Conservation (phyloP, 768 basidiomycete genomes). For the Mycena olivaceomarginata region DNA sequence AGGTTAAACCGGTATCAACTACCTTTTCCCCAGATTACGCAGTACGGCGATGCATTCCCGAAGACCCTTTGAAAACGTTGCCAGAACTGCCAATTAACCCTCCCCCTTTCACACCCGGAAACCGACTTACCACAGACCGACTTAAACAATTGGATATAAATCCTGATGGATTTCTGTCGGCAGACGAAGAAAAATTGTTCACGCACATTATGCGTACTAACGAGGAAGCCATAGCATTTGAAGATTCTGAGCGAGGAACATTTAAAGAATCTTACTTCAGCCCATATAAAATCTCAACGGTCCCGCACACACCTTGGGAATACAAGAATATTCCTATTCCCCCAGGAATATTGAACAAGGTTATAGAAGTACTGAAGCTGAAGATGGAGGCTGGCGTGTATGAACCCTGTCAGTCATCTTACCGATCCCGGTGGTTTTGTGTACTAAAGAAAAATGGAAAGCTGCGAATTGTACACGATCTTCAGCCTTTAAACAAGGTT, state of each 20-base stretch:
- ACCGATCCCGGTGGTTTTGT: slow-evolving; percentile 42
- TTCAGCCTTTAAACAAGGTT: slow-evolving; percentile 40
- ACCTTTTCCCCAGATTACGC: slow-evolving; percentile 25
- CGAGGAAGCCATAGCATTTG: neutral
- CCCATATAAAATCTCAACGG: neutral
- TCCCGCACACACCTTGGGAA: too few species aligned
- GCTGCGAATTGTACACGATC: slow-evolving; percentile 40
- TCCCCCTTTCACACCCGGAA: neutral
- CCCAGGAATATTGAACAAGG: neutral
- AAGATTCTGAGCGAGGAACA: neutral
- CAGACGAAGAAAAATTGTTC: neutral
- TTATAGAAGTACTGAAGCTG: slow-evolving; percentile 3
- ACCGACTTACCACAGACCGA: neutral
- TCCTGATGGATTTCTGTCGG: neutral
- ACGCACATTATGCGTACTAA: neutral
- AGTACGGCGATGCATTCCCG: slow-evolving; percentile 41
- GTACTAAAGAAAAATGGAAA: slow-evolving; percentile 41
- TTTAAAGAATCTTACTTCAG: neutral
- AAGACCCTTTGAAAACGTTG: slow-evolving; percentile 5
- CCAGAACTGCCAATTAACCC: neutral
- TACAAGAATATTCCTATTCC: slow-evolving; percentile 1
- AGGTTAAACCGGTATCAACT: too few species aligned
- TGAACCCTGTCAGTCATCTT: slow-evolving; percentile 26
- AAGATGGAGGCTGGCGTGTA: slow-evolving; percentile 24
- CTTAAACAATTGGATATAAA: neutral